A percentile compares a stretch with the other conserved stretches of the same genome.
Evolutionary conservation across 192 early-diverging fungal genomes (phyloP).

Genomic region (Rhizophagus prolifer): DNA sequence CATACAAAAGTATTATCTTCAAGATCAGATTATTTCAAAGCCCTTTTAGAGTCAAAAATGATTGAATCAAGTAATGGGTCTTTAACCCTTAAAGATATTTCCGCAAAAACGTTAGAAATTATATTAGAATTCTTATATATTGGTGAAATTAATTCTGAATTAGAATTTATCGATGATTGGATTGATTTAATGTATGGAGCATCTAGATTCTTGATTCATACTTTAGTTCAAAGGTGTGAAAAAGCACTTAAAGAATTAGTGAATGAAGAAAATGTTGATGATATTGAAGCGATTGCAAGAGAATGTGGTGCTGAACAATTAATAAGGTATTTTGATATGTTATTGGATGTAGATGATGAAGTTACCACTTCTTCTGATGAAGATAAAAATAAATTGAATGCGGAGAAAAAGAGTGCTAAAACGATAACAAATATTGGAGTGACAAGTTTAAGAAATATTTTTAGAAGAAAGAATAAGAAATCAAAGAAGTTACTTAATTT

Average conservation of each 20-base stretch:
- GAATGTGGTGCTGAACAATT: neutral
- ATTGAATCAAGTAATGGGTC: neutral
- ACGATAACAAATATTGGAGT: neutral
- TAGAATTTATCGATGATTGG: neutral
- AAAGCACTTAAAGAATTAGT: neutral
- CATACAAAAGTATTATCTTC: neutral
- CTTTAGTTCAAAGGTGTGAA: neutral
- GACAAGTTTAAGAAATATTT: neutral
- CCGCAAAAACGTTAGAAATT: neutral
- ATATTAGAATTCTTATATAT: slow-evolving; percentile 6
- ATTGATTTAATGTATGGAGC: neutral
- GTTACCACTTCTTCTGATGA: neutral
- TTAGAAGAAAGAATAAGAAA: neutral
- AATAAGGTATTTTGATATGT: neutral
- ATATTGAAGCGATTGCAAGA: neutral
- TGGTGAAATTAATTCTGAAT: neutral
- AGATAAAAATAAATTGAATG: neutral
- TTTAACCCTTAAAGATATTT: neutral
- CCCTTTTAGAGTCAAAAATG: slow-evolving; percentile 13
- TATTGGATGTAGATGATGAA: neutral
- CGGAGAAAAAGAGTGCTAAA: neutral
- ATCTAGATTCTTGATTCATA: neutral
- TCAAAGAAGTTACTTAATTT: neutral
- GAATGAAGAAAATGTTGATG: neutral
- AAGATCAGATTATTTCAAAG: slow-evolving; percentile 1